These are phyloP conservation scores for Grifola frondosa DNA, from an alignment of 1,284 basidiomycete species.

Conservation along the genomic window DNA sequence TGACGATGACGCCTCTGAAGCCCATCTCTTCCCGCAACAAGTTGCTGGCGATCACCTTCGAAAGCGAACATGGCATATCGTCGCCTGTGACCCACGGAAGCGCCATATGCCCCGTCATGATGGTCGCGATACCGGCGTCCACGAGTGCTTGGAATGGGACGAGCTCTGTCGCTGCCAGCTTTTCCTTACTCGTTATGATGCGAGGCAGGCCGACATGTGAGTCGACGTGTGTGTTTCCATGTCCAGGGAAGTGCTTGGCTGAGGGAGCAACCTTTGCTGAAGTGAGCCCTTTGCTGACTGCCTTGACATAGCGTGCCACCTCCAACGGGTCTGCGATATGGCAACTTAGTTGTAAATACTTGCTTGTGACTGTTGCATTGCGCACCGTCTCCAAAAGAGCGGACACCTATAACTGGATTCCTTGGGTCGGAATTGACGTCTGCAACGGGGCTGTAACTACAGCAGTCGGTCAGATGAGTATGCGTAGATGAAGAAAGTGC, in stretches of 20 bases:
- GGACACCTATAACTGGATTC: constrained; percentile 75
- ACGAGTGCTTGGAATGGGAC: constrained; percentile 55
- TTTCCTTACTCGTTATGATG: constrained; percentile 48
- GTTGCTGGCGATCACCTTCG: constrained; percentile 48
- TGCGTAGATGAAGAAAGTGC: neutral
- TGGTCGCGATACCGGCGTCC: constrained; percentile 42
- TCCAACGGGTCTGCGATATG: constrained; percentile 45
- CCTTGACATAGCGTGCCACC: constrained; percentile 48
- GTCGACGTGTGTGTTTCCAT: constrained; percentile 70
- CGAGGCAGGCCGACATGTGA: constrained; percentile 66
- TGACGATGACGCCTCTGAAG: constrained; percentile 58
- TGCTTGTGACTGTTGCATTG: neutral
- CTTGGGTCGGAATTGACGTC: constrained; percentile 66
- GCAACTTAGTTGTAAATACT: neutral
- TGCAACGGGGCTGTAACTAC: constrained; percentile 53
- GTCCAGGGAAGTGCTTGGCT: constrained; percentile 71
- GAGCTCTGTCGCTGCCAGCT: constrained; percentile 49
- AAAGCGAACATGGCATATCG: constrained; percentile 58
- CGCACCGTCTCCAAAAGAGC: constrained; percentile 68
- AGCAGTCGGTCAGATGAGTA: neutral
- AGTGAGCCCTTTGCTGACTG: constrained; percentile 49
- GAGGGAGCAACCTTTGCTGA: constrained; percentile 53
- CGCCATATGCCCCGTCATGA: constrained; percentile 75
- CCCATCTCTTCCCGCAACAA: constrained; percentile 49
- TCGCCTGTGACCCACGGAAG: constrained; percentile 54